phyloP scores from a whole-genome alignment of 768 basidiomycete genomes.

The Kwoniella botswanensis region DNA sequence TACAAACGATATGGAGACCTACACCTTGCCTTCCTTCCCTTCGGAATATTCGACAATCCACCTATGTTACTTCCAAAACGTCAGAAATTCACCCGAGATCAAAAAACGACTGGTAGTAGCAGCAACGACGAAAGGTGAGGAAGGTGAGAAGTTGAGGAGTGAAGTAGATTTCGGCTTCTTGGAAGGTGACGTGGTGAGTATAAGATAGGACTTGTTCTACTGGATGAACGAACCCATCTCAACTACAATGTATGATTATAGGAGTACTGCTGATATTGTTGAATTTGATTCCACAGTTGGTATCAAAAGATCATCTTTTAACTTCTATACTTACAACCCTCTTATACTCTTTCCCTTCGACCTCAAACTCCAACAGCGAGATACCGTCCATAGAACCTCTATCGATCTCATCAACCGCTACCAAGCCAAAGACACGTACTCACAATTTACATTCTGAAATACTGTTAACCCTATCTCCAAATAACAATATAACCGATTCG shows the following conservation, averaged over 20 bases:
- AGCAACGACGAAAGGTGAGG: conserved; percentile 64
- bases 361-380: background rate
- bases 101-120: conserved; percentile 74
- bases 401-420: conserved; percentile 8
- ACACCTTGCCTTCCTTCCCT: conserved; percentile 50
- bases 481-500: conserved; percentile 88
- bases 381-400: conserved; percentile 2
- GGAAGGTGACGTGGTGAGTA: conserved; percentile 77
- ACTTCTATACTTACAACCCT: conserved; percentile 70
- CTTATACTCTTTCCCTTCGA: conserved; percentile 26
- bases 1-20: conserved; percentile 55
- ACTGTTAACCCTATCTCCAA: conserved; percentile 83
- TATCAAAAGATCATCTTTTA: conserved; percentile 77
- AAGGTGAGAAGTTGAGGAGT: conserved; percentile 71
- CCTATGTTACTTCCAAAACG: conserved; percentile 70
- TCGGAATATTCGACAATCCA: conserved; percentile 60
- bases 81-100: conserved; percentile 69
- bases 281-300: conserved; percentile 65
- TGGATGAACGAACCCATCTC: background rate
- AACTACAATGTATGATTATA: background rate
- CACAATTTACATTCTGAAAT: conserved; percentile 91
- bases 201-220: background rate
- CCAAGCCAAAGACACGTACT: conserved; percentile 69
- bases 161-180: conserved; percentile 91
- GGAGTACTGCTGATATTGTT: background rate